Evolutionary conservation across 2,329 filamentous ascomycete species (phyloP).

Genomic region (Fusarium tjaetaba): DNA sequence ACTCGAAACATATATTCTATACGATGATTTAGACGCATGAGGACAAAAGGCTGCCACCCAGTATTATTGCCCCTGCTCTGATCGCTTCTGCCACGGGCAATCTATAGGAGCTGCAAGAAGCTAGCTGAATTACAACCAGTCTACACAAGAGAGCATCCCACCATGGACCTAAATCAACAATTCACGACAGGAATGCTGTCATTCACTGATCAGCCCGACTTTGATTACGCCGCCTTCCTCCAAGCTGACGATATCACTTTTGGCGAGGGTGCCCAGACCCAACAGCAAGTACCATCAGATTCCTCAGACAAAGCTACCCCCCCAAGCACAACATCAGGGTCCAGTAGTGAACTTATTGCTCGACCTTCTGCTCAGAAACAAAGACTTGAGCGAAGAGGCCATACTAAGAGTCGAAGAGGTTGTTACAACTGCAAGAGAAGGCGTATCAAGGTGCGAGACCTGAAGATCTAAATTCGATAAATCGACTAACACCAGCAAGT

Average conservation of each 20-base stretch:
- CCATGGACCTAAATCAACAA: slow-evolving; percentile 46
- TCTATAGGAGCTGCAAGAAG: slow-evolving; percentile 1
- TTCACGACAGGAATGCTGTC: slow-evolving; percentile 44
- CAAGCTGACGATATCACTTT: slow-evolving; percentile 43
- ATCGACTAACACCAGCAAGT: slow-evolving; percentile 53
- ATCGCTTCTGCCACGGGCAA: neutral
- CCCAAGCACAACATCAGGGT: slow-evolving; percentile 43
- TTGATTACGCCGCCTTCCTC: slow-evolving; percentile 54
- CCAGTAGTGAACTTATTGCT: slow-evolving; percentile 25
- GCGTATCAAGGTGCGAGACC: slow-evolving; percentile 65
- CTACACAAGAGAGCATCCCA: neutral
- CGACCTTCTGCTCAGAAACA: slow-evolving; percentile 41
- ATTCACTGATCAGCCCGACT: slow-evolving; percentile 46
- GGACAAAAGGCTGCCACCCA: neutral
- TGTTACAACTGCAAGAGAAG: slow-evolving; percentile 75
- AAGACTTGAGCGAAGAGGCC: slow-evolving; percentile 65
- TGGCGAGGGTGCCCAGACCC: slow-evolving; percentile 27
- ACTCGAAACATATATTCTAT: neutral
- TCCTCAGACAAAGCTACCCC: slow-evolving; percentile 47
- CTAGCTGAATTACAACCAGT: neutral
- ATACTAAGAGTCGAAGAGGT: slow-evolving; percentile 72
- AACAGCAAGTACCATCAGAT: slow-evolving; percentile 38
- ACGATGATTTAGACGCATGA: neutral
- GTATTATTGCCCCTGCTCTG: neutral
- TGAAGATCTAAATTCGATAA: neutral